Percentiles rank a stretch among this genome's conserved stretches.
Evolutionary conservation across 257 asterid genomes (phyloP).

Genomic region (Mentha longifolia): DNA sequence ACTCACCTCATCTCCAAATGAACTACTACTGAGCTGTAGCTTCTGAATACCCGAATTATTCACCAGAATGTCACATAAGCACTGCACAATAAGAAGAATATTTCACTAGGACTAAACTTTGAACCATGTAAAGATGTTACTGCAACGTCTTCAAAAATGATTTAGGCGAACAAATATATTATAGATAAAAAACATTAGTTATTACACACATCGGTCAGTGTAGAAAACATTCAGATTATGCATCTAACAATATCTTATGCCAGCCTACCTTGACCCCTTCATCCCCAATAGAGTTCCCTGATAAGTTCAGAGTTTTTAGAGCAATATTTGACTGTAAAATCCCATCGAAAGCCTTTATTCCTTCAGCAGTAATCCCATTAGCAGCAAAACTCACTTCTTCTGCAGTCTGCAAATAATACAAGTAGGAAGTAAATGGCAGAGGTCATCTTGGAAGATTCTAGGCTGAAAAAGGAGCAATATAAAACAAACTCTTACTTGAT

Average conservation of each 20-base stretch:
- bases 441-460: conserved; percentile 12
- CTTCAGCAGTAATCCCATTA: conserved; percentile 89
- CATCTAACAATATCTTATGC: conserved; percentile 28
- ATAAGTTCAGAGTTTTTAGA: conserved; percentile 79
- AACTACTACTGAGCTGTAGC: conserved; percentile 84
- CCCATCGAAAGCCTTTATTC: conserved; percentile 94
- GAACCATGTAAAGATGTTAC: conserved; percentile 13
- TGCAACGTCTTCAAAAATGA: conserved; percentile 18
- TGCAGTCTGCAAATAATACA: conserved; percentile 64
- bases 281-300: conserved; percentile 97
- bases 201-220: conserved; percentile 1
- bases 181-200: neutral
- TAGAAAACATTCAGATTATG: conserved; percentile 26
- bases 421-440: conserved; percentile 25
- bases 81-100: conserved; percentile 49
- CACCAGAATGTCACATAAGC: conserved; percentile 67
- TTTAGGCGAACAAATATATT: neutral
- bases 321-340: conserved; percentile 81
- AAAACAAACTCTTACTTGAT: conserved; percentile 57
- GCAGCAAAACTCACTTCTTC: conserved; percentile 96
- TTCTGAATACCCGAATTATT: conserved; percentile 79
- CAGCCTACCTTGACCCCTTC: conserved; percentile 87
- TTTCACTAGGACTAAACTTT: conserved; percentile 24
- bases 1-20: conserved; percentile 93
- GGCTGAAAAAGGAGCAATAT: conserved; percentile 14